These are phyloP conservation scores for Pseudonitzschia delicatissima DNA, from an alignment of 108 stramenopile genomes.

Conservation along the genomic window DNA sequence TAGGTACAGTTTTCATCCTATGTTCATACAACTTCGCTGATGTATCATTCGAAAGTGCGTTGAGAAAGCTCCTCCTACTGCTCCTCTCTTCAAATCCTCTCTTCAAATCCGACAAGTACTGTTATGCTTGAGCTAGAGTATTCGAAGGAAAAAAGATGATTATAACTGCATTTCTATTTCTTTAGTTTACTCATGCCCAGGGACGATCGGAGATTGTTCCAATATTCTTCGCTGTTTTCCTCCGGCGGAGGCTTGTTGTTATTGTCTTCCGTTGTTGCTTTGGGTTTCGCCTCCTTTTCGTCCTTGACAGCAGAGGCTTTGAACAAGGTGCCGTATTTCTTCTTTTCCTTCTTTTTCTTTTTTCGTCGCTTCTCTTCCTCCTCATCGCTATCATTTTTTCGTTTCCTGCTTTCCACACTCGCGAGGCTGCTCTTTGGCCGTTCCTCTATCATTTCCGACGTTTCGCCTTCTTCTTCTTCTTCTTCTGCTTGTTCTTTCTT, in stretches of 20 bases:
- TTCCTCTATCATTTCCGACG: not conserved
- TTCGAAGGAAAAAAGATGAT: too few species aligned
- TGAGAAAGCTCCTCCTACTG: too few species aligned
- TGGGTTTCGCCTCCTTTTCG: constrained; percentile 6
- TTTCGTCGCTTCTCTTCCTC: not conserved
- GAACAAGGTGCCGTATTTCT: constrained; percentile 68
- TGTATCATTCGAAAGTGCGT: too few species aligned
- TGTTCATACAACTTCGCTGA: too few species aligned
- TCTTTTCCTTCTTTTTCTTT: constrained; percentile 31
- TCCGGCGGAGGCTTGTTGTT: not conserved
- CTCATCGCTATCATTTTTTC: constrained; percentile 10
- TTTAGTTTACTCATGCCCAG: constrained; percentile 76
- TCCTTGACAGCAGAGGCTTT: constrained; percentile 24
- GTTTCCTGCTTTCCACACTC: constrained; percentile 6
- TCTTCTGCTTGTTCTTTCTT: not conserved
- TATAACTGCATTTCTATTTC: constrained; percentile 30
- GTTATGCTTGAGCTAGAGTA: too few species aligned
- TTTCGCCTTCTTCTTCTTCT: not conserved
- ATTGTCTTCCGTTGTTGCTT: not conserved
- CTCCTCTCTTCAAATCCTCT: too few species aligned
- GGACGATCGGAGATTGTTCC: constrained; percentile 80
- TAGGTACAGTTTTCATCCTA: too few species aligned
- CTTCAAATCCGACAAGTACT: too few species aligned
- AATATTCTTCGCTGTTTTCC: constrained; percentile 58
- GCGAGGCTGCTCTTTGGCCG: not conserved